phyloP scores from a whole-genome alignment of 1,139 yeast genomes.

The Pichia sp. region DNA sequence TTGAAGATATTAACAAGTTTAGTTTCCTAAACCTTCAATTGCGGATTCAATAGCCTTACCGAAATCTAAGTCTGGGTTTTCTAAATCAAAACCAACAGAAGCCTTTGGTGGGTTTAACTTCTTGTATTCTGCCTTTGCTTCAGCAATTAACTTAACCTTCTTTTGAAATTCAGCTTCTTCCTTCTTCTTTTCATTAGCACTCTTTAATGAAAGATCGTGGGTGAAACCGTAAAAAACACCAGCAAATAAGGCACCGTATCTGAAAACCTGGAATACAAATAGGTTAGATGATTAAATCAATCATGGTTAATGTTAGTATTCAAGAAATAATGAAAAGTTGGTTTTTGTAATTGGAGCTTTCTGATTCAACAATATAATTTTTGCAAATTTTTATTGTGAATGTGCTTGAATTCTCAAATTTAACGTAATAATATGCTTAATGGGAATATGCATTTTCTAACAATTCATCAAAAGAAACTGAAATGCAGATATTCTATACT shows the following conservation, averaged over 20 bases:
- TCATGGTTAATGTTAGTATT: too few relatives aligned
- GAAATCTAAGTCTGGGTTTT: conserved; percentile 86
- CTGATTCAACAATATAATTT: too few relatives aligned
- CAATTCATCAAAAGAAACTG: too few relatives aligned
- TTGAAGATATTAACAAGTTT: not conserved
- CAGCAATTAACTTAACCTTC: conserved; percentile 70
- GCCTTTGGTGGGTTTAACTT: conserved; percentile 46
- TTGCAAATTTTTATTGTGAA: too few relatives aligned
- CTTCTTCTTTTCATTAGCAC: conserved; percentile 51
- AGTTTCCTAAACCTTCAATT: conserved; percentile 33
- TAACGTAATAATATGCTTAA: too few relatives aligned
- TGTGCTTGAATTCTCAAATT: too few relatives aligned
- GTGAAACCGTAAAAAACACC: conserved; percentile 87
- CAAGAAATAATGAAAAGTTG: too few relatives aligned
- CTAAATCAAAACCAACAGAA: conserved; percentile 59
- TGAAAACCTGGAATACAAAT: conserved; percentile 41
- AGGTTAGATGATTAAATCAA: too few relatives aligned
- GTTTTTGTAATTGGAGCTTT: too few relatives aligned
- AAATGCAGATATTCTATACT: too few relatives aligned
- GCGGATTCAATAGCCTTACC: conserved; percentile 48
- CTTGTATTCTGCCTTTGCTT: conserved; percentile 86
- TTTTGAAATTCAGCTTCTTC: conserved; percentile 56
- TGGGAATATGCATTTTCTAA: too few relatives aligned
- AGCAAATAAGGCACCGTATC: conserved; percentile 88
- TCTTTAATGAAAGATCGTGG: conserved; percentile 69